These are phyloP conservation scores for Globisporangium acanthophoron DNA, from an alignment of 352 stramenopile genomes.

Conservation along the genomic window DNA sequence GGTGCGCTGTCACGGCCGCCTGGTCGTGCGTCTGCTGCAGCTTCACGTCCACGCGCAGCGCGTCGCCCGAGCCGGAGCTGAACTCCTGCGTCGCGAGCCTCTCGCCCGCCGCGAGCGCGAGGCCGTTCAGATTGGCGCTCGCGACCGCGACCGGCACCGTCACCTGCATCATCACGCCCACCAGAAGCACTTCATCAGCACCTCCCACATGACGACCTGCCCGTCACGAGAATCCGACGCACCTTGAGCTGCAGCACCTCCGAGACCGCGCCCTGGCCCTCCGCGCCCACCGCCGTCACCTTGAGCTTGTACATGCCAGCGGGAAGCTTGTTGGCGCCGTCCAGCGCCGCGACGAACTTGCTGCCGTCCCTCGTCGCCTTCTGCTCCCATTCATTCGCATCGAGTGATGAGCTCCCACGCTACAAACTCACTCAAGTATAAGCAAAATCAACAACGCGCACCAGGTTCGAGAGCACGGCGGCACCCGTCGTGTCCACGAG, in stretches of 20 bases:
- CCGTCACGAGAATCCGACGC: not conserved
- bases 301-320: conserved; percentile 83
- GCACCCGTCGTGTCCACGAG: conserved; percentile 63
- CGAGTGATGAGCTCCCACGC: not conserved
- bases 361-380: conserved; percentile 57
- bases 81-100: conserved; percentile 48
- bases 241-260: conserved; percentile 70
- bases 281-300: conserved; percentile 39
- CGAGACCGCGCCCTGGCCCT: conserved; percentile 33
- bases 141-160: conserved; percentile 56
- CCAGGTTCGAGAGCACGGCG: conserved; percentile 48
- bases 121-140: conserved; percentile 49
- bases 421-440: too few relatives aligned
- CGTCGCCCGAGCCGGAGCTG: conserved; percentile 52
- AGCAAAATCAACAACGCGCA: conserved; percentile 17
- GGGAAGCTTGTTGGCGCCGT: conserved; percentile 34
- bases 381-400: conserved; percentile 13
- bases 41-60: conserved; percentile 48
- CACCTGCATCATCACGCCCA: conserved; percentile 17
- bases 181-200: not conserved
- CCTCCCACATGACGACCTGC: not conserved
- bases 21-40: conserved; percentile 57
- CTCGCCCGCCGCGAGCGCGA: conserved; percentile 39
- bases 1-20: conserved; percentile 52
- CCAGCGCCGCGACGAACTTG: conserved; percentile 47